Conservation (phyloP, 345 rosid species). For the Dipteronia sinensis region DNA sequence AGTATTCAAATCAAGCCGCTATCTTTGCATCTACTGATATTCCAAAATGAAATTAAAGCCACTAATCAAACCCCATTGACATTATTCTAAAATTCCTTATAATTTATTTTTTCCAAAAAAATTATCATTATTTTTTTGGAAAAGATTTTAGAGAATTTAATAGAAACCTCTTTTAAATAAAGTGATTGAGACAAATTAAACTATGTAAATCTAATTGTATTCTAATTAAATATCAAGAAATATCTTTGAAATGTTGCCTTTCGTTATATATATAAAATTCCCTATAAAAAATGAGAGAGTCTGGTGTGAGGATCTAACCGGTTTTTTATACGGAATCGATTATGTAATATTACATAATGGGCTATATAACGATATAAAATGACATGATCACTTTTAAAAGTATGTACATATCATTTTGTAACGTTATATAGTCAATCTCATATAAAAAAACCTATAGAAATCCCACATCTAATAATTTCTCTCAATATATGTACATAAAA, state of each 20-base stretch:
- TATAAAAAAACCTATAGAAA: too few relatives aligned
- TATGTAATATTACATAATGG: too few relatives aligned
- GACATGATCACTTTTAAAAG: too few relatives aligned
- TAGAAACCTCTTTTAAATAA: background rate
- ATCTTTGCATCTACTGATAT: background rate
- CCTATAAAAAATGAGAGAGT: too few relatives aligned
- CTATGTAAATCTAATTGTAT: background rate
- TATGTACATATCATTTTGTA: too few relatives aligned
- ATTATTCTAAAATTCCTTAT: background rate
- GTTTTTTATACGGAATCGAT: too few relatives aligned
- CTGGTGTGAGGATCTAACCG: too few relatives aligned
- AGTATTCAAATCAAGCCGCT: background rate
- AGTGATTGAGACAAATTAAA: background rate
- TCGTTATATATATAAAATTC: background rate
- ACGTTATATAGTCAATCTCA: too few relatives aligned
- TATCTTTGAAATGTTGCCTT: background rate
- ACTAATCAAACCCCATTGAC: background rate
- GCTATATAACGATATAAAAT: too few relatives aligned
- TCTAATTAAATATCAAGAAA: background rate
- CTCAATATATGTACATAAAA: too few relatives aligned
- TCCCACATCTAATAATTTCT: too few relatives aligned
- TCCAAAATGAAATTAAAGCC: background rate
- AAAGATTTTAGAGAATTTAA: background rate
- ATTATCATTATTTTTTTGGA: background rate
- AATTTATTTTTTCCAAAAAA: background rate